Percentiles rank a stretch among this genome's conserved stretches.
These are phyloP conservation scores for Sphaerosporella brunnea DNA, from an alignment of 495 filamentous ascomycete species.

Conservation along the genomic window DNA sequence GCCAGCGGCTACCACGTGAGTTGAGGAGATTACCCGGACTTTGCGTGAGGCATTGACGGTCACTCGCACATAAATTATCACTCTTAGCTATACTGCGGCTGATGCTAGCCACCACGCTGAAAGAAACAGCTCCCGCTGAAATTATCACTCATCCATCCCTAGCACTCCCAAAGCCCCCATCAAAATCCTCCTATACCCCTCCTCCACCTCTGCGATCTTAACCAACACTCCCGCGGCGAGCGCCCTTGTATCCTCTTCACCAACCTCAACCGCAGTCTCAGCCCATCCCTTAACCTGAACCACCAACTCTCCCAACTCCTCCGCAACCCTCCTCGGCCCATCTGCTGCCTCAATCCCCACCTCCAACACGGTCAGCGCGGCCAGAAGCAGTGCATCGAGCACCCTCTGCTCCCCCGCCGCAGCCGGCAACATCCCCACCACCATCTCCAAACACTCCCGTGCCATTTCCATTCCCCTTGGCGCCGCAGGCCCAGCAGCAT, in stretches of 20 bases:
- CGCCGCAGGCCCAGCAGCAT: slow-evolving; percentile 47
- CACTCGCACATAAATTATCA: too few relatives aligned
- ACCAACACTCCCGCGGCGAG: slow-evolving; percentile 73
- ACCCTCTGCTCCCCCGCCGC: slow-evolving; percentile 39
- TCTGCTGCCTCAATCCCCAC: slow-evolving; percentile 41
- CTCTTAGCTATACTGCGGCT: too few relatives aligned
- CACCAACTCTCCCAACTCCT: slow-evolving; percentile 39
- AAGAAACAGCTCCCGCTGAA: too few relatives aligned
- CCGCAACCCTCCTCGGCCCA: slow-evolving; percentile 36
- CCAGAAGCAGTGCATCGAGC: slow-evolving; percentile 56
- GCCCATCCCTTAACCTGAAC: slow-evolving; percentile 51
- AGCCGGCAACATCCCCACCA: slow-evolving; percentile 33
- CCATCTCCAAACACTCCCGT: slow-evolving; percentile 48
- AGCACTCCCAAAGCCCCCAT: background rate
- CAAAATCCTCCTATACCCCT: slow-evolving; percentile 35
- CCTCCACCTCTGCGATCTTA: slow-evolving; percentile 56
- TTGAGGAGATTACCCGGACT: too few relatives aligned
- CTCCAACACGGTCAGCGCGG: slow-evolving; percentile 63
- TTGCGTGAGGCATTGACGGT: too few relatives aligned
- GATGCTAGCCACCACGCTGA: too few relatives aligned
- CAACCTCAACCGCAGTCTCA: slow-evolving; percentile 45
- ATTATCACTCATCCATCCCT: too few relatives aligned
- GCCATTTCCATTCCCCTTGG: slow-evolving; percentile 48
- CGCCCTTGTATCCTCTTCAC: slow-evolving; percentile 45
- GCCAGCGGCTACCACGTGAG: too few relatives aligned